Evolutionary conservation across 2,329 filamentous ascomycete genomes (phyloP), one percentile per base, ranked within the genome.

Genomic region (Stylonectria norvegica): DNA sequence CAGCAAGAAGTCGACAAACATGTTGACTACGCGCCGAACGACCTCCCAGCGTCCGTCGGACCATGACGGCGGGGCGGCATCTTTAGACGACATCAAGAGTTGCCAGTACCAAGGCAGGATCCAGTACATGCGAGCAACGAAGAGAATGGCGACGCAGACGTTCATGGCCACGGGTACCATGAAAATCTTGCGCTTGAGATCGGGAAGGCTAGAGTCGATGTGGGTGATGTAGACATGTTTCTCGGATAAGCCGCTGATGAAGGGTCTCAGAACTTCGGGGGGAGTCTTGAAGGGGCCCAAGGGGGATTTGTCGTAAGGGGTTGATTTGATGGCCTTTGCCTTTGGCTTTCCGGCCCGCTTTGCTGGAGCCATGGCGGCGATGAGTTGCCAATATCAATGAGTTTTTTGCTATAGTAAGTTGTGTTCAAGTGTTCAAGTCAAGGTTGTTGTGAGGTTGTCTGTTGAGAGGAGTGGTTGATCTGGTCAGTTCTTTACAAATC

Each of bases 111-210:
- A 84, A 1, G 86, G 86, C 10, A 78, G 51, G 52, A 88, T 83
- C 62, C 72, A 69, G 62, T 78, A 86, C 45, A 84, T 69, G 49
- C 90, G 84, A 70, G 81, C 81, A 43, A 73, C 53, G 53, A 95
- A 80, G 20, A 87, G 64, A 2, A 72, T 57, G 7, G 73, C 69
- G 42, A 96, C 81, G 51, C 70, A 65, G 22, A 85, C 42, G 64
- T 96, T 96, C 66, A 95, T 80, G 14, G 81, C 63, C 14, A 89
- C 73, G 12, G 90, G 89, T 1, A 95, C 81, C 34, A 81, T 56
- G 66, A 95, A 96, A 56, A 94, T 85, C 57, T 87, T 85, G 61
- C 79, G 79, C 68, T 96, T 96, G 67, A 90, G 80, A 19, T 74
- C 72, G 15, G 67, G 65, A 0, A 83, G 81, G 47, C 85, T 81